Conservation (phyloP, 2,329 filamentous ascomycete genomes). For the Chalara sp. region DNA sequence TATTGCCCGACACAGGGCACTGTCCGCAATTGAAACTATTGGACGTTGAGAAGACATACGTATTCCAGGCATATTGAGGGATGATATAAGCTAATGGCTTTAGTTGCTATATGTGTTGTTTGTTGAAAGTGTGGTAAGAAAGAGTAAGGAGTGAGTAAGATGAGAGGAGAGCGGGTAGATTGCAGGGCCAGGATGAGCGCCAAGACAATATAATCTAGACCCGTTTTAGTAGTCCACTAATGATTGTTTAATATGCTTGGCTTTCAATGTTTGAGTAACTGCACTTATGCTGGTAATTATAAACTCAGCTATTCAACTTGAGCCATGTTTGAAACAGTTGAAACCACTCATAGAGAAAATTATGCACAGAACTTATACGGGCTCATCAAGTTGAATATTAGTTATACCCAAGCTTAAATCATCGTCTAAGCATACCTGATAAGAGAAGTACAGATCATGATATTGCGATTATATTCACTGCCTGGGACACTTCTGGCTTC, state of each 20-base stretch:
- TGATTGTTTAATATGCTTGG: neutral
- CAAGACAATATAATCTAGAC: neutral
- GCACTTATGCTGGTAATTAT: neutral
- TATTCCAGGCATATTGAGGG: slow-evolving; percentile 17
- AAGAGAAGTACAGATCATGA: no score
- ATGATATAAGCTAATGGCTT: no score
- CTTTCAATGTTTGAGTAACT: neutral
- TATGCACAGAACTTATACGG: no score
- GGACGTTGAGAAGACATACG: slow-evolving; percentile 15
- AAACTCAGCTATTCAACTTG: neutral
- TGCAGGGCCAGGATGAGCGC: neutral
- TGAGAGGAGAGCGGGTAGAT: neutral
- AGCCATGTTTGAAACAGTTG: neutral
- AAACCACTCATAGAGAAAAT: no score
- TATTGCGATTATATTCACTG: no score
- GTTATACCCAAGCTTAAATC: no score
- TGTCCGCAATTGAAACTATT: no score
- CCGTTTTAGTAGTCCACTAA: neutral
- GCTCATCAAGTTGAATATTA: no score
- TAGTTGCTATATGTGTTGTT: no score
- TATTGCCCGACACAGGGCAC: neutral
- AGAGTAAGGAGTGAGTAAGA: neutral
- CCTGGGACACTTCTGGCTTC: no score
- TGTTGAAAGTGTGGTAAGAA: slow-evolving; percentile 12
- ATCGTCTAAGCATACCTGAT: no score